phyloP scores from a whole-genome alignment of 2,329 filamentous ascomycete species.

The Thielaviopsis populi region DNA sequence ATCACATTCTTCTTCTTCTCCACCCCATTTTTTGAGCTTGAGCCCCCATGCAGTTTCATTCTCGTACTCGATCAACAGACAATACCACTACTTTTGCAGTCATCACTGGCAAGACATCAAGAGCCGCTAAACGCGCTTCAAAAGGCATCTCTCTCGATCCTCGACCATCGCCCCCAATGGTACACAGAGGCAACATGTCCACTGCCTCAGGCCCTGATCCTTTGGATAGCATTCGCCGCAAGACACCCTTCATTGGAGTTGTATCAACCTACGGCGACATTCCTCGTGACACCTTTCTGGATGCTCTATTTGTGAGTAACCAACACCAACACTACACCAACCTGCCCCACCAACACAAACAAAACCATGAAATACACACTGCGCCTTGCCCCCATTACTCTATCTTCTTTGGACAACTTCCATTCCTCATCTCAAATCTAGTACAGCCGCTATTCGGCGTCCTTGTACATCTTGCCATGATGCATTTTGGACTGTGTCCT shows the following conservation, averaged over 20 bases:
- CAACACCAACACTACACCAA: neutral
- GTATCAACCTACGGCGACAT: slow-evolving; percentile 14
- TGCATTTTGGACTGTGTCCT: no score
- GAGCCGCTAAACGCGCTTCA: slow-evolving; percentile 10
- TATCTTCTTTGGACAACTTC: no score
- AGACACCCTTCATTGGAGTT: slow-evolving; percentile 14
- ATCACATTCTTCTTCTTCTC: neutral
- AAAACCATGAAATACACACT: no score
- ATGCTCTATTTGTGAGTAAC: slow-evolving; percentile 15
- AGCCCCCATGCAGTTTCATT: slow-evolving; percentile 13
- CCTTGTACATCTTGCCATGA: no score
- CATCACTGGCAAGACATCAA: slow-evolving; percentile 2
- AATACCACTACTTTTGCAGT: slow-evolving; percentile 5
- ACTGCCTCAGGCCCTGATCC: neutral
- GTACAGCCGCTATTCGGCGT: no score
- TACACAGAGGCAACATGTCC: neutral
- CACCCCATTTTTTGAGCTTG: neutral
- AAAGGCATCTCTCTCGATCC: slow-evolving; percentile 8
- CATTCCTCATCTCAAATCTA: no score
- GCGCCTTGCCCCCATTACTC: no score
- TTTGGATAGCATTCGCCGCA: slow-evolving; percentile 12
- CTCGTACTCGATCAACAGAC: slow-evolving; percentile 12
- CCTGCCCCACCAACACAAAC: neutral
- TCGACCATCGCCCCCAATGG: slow-evolving; percentile 7
- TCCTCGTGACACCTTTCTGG: slow-evolving; percentile 10